Percentiles rank a stretch among this genome's conserved stretches.
These are phyloP conservation scores for Purpureocillium lavendulum DNA, from an alignment of 2,329 filamentous ascomycete genomes.

Conservation along the genomic window DNA sequence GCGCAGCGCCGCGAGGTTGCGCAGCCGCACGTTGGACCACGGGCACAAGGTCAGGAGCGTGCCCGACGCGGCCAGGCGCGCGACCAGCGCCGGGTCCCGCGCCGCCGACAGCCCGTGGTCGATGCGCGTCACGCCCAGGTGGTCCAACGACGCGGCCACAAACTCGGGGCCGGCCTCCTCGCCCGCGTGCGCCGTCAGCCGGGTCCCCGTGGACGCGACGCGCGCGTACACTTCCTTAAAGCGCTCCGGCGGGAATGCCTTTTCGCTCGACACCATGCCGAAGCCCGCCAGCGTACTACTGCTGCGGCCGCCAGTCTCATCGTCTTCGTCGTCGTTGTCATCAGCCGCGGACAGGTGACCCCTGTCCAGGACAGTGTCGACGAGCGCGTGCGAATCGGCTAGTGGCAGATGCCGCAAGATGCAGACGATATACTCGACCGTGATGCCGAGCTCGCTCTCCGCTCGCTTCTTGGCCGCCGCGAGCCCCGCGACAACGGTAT, in stretches of 20 bases:
- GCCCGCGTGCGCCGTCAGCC: constrained; percentile 65
- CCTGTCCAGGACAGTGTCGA: constrained; percentile 18
- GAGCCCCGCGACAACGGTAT: constrained; percentile 57
- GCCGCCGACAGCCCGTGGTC: constrained; percentile 63
- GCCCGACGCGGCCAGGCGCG: constrained; percentile 40
- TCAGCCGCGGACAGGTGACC: constrained; percentile 28
- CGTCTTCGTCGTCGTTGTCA: no score
- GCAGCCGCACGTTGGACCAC: constrained; percentile 54
- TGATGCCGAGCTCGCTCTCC: constrained; percentile 52
- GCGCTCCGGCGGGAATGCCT: constrained; percentile 45
- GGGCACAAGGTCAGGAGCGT: constrained; percentile 66
- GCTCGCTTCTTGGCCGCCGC: constrained; percentile 51
- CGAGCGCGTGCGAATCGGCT: constrained; percentile 37
- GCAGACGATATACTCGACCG: constrained; percentile 60
- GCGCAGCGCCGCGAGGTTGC: constrained; percentile 12
- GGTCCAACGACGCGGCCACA: constrained; percentile 54
- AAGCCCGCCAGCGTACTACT: constrained; percentile 47
- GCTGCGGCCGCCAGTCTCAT: no score
- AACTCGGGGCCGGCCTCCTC: constrained; percentile 65
- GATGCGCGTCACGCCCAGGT: constrained; percentile 56
- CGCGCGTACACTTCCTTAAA: constrained; percentile 53
- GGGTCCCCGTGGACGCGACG: constrained; percentile 40
- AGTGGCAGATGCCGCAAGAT: constrained; percentile 63
- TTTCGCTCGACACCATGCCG: constrained; percentile 59
- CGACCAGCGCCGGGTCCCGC: no score